Evolutionary conservation across 371 early-diverging fungal genomes (phyloP).

Genomic region (Mortierella sp.): DNA sequence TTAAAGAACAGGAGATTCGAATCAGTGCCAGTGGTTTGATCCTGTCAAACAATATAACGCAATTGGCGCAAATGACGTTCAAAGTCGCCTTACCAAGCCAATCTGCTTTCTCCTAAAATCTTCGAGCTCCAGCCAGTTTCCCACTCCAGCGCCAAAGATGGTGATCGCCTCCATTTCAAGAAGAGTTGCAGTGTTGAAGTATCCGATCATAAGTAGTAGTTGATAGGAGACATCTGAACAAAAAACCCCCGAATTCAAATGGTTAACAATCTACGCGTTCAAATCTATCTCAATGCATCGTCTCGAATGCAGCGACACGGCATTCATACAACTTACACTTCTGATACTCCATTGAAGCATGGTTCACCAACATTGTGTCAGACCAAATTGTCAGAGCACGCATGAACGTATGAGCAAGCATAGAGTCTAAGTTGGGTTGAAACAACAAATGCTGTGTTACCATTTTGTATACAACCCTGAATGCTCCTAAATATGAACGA

Average conservation of each 20-base stretch:
- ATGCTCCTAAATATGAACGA: background rate
- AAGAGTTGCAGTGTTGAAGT: conserved; percentile 17
- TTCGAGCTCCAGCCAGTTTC: conserved; percentile 38
- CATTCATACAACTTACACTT: conserved; percentile 25
- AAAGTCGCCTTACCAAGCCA: conserved; percentile 16
- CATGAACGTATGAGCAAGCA: conserved; percentile 23
- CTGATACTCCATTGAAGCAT: conserved; percentile 42
- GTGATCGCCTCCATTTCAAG: conserved; percentile 21
- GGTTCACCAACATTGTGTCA: conserved; percentile 42
- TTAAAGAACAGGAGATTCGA: background rate
- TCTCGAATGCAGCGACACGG: background rate
- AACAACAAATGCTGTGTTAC: background rate
- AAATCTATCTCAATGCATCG: background rate
- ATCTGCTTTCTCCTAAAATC: conserved; percentile 26
- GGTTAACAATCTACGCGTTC: background rate
- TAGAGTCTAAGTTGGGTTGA: conserved; percentile 22
- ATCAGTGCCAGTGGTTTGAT: background rate
- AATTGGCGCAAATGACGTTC: no score
- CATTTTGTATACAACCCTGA: background rate
- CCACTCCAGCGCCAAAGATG: conserved; percentile 27
- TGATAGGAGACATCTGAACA: conserved; percentile 35
- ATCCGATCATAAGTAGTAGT: conserved; percentile 33
- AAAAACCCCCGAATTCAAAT: background rate
- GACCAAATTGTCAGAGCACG: conserved; percentile 42
- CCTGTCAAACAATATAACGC: no score